These are phyloP conservation scores for Sporothrix curviconia DNA, from an alignment of 2,329 filamentous ascomycete species.

Conservation along the genomic window DNA sequence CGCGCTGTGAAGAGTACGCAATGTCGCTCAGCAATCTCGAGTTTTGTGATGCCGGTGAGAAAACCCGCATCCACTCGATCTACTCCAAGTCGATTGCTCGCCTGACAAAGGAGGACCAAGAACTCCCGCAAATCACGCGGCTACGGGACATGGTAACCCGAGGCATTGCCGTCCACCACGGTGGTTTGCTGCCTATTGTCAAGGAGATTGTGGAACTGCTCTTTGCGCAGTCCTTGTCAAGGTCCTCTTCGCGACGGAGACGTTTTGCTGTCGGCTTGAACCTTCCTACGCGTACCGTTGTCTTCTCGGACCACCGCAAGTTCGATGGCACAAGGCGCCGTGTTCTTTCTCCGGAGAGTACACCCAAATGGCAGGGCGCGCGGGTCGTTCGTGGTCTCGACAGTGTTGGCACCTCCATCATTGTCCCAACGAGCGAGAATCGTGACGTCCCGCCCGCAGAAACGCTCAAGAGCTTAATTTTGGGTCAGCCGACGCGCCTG, in stretches of 20 bases:
- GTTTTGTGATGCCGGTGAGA: slow-evolving; percentile 87
- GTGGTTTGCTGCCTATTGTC: slow-evolving; percentile 87
- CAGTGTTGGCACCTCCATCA: slow-evolving; percentile 87
- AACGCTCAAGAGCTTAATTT: slow-evolving; percentile 85
- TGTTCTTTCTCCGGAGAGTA: slow-evolving; percentile 89
- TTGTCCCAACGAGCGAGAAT: slow-evolving; percentile 70
- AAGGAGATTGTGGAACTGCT: slow-evolving; percentile 97
- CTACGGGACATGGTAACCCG: slow-evolving; percentile 77
- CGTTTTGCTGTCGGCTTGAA: slow-evolving; percentile 98
- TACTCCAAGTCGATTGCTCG: slow-evolving; percentile 91
- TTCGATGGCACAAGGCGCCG: slow-evolving; percentile 90
- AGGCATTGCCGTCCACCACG: slow-evolving; percentile 93
- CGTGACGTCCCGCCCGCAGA: slow-evolving; percentile 84
- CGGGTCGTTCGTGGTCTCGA: slow-evolving; percentile 89
- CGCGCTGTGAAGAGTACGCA: slow-evolving; percentile 93
- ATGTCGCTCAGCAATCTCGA: slow-evolving; percentile 92
- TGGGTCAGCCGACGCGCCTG: slow-evolving; percentile 90
- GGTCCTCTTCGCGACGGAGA: slow-evolving; percentile 94
- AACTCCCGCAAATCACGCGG: slow-evolving; percentile 85
- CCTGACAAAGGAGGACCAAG: slow-evolving; percentile 81
- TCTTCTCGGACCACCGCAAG: slow-evolving; percentile 95
- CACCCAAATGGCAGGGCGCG: slow-evolving; percentile 96
- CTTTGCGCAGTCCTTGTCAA: slow-evolving; percentile 95
- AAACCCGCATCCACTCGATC: slow-evolving; percentile 95
- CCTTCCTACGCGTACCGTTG: slow-evolving; percentile 87